phyloP scores from a whole-genome alignment of 83 land plant genomes.

The Larix sibirica region DNA sequence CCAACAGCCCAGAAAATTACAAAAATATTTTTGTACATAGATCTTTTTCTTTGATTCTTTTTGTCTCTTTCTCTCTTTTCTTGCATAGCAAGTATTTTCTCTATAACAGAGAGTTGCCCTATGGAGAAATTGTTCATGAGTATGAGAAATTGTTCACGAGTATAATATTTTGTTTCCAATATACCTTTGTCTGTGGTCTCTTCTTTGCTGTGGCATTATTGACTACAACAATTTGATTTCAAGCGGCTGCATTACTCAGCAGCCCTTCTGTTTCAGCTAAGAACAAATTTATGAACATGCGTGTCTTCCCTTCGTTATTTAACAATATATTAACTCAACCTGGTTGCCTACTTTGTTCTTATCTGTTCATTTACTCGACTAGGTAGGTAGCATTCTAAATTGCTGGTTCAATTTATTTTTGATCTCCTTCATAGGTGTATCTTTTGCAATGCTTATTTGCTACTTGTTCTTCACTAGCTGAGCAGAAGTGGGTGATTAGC shows the following conservation, averaged over 20 bases:
- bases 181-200: no score
- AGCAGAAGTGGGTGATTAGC: not conserved
- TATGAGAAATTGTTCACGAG: no score
- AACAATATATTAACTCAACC: not conserved
- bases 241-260: not conserved
- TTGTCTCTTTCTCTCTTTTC: no score
- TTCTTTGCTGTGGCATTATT: not conserved
- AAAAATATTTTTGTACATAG: no score
- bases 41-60: no score
- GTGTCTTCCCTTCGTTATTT: not conserved
- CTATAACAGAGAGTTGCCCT: no score
- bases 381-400: not conserved
- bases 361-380: not conserved
- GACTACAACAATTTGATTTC: not conserved
- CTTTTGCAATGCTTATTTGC: not conserved
- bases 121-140: no score
- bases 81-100: no score
- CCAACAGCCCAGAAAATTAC: no score
- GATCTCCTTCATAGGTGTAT: not conserved
- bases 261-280: not conserved
- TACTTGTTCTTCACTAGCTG: not conserved
- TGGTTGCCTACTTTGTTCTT: not conserved
- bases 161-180: no score
- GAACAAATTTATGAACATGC: not conserved
- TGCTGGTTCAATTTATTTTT: not conserved